phyloP scores from a whole-genome alignment of 2,329 filamentous ascomycete genomes.

The Mollisia scopiformis region DNA sequence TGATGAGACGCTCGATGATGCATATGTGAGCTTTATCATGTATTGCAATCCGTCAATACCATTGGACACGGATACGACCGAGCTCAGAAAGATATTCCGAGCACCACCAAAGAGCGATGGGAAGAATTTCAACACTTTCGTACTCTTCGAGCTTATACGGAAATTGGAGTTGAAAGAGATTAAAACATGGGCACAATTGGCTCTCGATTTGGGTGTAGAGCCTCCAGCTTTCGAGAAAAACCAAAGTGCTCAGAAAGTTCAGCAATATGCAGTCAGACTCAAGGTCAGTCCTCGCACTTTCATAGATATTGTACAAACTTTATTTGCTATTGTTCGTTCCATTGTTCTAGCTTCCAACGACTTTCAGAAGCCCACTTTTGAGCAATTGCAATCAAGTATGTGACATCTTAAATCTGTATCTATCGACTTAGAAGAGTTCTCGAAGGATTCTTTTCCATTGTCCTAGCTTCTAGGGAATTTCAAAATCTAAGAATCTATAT shows the following conservation, averaged over 20 bases:
- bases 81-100: slow-evolving; percentile 76
- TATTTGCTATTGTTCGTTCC: too few species aligned
- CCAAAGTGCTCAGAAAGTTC: slow-evolving; percentile 89
- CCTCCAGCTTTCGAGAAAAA: slow-evolving; percentile 80
- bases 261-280: slow-evolving; percentile 89
- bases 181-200: slow-evolving; percentile 91
- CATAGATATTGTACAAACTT: too few species aligned
- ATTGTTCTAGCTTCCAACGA: too few species aligned
- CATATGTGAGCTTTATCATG: slow-evolving; percentile 83
- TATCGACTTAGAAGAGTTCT: too few species aligned
- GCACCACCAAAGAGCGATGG: slow-evolving; percentile 84
- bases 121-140: slow-evolving; percentile 80
- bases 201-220: slow-evolving; percentile 85
- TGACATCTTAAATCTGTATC: too few species aligned
- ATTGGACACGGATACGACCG: slow-evolving; percentile 67
- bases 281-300: slow-evolving; percentile 74
- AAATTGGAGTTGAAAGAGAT: slow-evolving; percentile 81
- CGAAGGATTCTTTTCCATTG: too few species aligned
- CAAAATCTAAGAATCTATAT: too few species aligned
- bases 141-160: slow-evolving; percentile 76
- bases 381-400: too few species aligned
- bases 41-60: slow-evolving; percentile 87
- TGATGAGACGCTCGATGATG: slow-evolving; percentile 74
- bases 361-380: too few species aligned
- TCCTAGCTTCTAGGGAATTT: too few species aligned